Base-by-base conservation (phyloP, 305 asterid genomes). In the Fraxinus paxiana region DNA sequence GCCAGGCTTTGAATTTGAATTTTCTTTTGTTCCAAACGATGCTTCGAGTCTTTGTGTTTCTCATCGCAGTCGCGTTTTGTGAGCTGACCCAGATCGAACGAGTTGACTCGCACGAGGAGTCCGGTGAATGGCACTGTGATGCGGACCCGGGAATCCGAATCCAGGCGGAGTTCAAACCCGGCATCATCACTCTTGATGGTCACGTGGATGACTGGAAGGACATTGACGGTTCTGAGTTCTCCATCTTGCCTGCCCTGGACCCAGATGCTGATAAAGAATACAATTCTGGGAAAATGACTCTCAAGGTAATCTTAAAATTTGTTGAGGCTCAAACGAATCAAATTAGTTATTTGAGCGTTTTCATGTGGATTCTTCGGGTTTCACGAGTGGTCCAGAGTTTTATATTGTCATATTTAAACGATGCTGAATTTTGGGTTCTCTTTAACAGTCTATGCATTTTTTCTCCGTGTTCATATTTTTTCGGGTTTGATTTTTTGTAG, bases 81-180 rank as follows among this genome's bases (percentile, higher is more conserved):
- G 77, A 63, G 79, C 86, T 85, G 80, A 74, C 67, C 72, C 86
- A 83, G 83, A 83, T 83, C 84, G 54, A 46, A 17, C 77, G 43
- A 51, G 87, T 86, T 22, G 26, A 18, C 80, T 86, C 92, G 34
- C 93, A 90, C 89, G 82, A 85, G 75, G 93, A 90, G 81, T 43
- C 86, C 38, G 92, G 89, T 35, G 81, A 83, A 4, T 90, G 93
- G 93, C 89, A 85, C 85, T 90, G 93, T 87, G 85, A 87, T 78
- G 75, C 89, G 38, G 81, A 15, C 83, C 20, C 87, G 1, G 88
- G 73, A 80, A 86, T 83, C 84, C 90, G 84, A 80, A 43, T 87
- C 80, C 83, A 75, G 73, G 87, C 91, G 56, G 77, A 79, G n/a
- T 90, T 90, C 87, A 81, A 73, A 5, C 93, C 93, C 71, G 92